These are phyloP conservation scores for Mycena kentingensis DNA, from an alignment of 768 basidiomycete genomes.

Conservation along the genomic window DNA sequence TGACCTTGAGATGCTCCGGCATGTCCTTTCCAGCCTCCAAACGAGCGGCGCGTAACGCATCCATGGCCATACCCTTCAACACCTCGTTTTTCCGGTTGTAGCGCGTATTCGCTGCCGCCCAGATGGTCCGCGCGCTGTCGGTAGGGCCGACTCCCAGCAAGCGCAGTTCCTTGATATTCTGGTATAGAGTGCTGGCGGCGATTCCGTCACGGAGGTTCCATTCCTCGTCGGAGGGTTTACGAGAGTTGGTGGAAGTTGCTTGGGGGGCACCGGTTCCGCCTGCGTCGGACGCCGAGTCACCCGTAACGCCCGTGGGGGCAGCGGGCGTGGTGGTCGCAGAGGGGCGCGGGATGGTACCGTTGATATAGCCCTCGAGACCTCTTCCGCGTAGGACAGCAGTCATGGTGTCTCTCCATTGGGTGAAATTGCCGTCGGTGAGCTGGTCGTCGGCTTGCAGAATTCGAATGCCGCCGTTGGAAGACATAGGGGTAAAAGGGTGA, in stretches of 20 bases:
- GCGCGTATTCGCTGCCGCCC: background rate
- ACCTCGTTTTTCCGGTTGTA: constrained; percentile 10
- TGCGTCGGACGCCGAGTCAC: background rate
- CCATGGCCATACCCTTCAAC: background rate
- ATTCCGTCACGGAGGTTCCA: constrained; percentile 9
- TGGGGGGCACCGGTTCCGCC: background rate
- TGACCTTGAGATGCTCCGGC: constrained; percentile 6
- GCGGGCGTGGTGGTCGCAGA: background rate
- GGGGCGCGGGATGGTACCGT: background rate
- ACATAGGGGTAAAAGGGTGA: constrained; percentile 3
- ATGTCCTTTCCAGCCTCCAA: background rate
- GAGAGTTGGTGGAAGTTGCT: constrained; percentile 1
- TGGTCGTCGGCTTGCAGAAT: constrained; percentile 5
- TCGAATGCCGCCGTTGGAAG: background rate
- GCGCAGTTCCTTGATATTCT: constrained; percentile 10
- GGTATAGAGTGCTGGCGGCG: constrained; percentile 1
- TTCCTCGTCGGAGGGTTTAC: constrained; percentile 6
- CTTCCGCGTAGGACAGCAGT: background rate
- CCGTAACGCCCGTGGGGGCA: background rate
- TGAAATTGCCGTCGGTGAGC: constrained; percentile 2
- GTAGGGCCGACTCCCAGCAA: constrained; percentile 2
- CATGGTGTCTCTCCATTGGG: background rate
- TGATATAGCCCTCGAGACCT: constrained; percentile 1
- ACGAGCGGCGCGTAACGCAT: background rate
- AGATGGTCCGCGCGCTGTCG: background rate